Conservation (phyloP, 768 basidiomycete genomes). For the Russula olivacea region DNA sequence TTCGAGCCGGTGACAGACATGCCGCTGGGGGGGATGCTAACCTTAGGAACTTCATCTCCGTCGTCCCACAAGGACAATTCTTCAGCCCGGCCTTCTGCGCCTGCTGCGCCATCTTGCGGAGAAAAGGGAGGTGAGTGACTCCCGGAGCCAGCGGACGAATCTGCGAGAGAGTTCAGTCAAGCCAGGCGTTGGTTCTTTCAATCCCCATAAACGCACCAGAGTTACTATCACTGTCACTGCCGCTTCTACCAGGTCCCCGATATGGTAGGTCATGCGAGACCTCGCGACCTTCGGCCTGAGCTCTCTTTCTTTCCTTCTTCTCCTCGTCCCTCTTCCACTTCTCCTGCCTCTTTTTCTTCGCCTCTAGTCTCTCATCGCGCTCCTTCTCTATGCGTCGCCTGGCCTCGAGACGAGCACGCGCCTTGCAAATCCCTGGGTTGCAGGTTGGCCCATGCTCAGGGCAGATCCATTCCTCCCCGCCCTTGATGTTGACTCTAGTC, state of each 20-base stretch:
- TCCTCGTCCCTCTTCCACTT: background rate
- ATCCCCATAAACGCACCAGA: background rate
- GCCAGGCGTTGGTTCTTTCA: background rate
- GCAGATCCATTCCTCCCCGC: constrained; percentile 7
- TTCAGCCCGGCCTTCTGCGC: background rate
- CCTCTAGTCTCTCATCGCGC: background rate
- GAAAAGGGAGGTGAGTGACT: background rate
- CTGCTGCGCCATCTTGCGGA: background rate
- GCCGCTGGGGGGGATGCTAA: background rate
- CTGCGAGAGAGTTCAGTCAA: background rate
- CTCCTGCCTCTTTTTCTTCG: background rate
- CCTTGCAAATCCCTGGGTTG: constrained; percentile 13
- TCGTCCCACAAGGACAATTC: background rate
- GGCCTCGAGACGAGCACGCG: background rate
- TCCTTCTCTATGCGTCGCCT: background rate
- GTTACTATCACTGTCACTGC: background rate
- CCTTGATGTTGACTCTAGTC: background rate
- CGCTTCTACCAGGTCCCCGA: background rate
- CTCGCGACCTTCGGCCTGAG: background rate
- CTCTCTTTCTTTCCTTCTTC: background rate
- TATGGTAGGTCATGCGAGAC: background rate
- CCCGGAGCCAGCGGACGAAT: background rate
- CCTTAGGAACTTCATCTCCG: background rate
- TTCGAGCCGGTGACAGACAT: background rate
- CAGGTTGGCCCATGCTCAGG: constrained; percentile 16